A percentile compares a stretch with the other conserved stretches of the same genome.
Evolutionary conservation across 345 rosid species (phyloP).

Genomic region (Eucalyptus tenuipes): DNA sequence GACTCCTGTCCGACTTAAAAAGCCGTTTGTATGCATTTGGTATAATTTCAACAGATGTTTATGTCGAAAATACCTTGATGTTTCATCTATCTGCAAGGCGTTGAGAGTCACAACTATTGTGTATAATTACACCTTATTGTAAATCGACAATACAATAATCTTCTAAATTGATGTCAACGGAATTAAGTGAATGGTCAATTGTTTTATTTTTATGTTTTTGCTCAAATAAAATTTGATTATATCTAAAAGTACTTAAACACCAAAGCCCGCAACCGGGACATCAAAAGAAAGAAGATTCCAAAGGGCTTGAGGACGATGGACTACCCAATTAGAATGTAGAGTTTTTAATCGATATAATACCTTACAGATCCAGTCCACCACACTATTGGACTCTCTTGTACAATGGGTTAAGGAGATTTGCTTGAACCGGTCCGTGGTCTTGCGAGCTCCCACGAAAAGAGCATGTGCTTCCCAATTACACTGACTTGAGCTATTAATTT

Average conservation of each 20-base stretch:
- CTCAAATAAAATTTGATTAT: no score
- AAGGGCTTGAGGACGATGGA: no score
- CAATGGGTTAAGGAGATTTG: fast-evolving
- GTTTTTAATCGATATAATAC: no score
- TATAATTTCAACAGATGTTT: background rate
- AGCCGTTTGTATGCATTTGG: fast-evolving
- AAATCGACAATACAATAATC: background rate
- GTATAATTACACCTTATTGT: background rate
- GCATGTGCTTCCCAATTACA: no score
- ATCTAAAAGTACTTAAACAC: no score
- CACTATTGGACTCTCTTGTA: no score
- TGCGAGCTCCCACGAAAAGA: no score
- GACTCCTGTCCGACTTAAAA: fast-evolving
- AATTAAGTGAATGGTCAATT: background rate
- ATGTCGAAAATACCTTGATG: background rate
- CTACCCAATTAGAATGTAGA: fast-evolving
- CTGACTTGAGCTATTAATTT: no score
- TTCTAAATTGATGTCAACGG: background rate
- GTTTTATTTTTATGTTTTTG: no score
- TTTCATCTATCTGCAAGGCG: background rate
- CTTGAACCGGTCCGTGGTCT: no score
- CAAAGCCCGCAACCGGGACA: no score
- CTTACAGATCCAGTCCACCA: fast-evolving
- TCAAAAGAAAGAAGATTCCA: no score
- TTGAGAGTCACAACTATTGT: background rate